Evolutionary conservation across 257 asterid species (phyloP).

Genomic region (Osmanthus fragrans): DNA sequence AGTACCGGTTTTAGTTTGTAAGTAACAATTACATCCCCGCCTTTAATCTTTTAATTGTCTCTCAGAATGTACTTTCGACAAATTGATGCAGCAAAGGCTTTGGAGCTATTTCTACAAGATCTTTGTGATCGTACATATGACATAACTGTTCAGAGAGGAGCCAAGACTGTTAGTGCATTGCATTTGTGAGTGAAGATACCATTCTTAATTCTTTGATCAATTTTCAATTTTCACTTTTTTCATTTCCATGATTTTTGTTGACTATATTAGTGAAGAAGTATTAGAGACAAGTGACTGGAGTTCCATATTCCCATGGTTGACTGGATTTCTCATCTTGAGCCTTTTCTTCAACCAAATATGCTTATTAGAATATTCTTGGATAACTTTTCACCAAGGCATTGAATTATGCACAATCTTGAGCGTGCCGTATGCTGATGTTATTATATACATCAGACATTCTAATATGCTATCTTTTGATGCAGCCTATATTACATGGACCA

Average conservation of each 20-base stretch:
- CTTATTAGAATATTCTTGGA: neutral
- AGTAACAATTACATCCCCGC: conserved; percentile 25
- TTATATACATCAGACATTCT: neutral
- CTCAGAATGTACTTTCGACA: conserved; percentile 23
- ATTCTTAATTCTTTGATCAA: conserved; percentile 19
- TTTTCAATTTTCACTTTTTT: neutral
- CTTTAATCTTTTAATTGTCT: conserved; percentile 5
- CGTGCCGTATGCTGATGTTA: neutral
- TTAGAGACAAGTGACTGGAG: conserved; percentile 3
- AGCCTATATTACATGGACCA: neutral
- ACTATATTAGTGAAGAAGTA: neutral
- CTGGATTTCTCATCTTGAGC: neutral
- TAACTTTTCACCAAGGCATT: neutral
- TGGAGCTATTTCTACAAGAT: conserved; percentile 96
- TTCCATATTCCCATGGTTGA: neutral
- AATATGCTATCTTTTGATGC: neutral
- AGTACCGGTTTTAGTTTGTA: conserved; percentile 95
- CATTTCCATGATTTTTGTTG: neutral
- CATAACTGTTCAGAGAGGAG: conserved; percentile 91
- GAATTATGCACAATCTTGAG: neutral
- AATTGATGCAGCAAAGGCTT: conserved; percentile 78
- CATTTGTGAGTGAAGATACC: conserved; percentile 66
- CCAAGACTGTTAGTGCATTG: conserved; percentile 90
- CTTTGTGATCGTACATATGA: conserved; percentile 97
- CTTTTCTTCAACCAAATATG: neutral